Evolutionary conservation across 345 rosid species (phyloP), one percentile per base, ranked within the genome.

Genomic region (Eucalyptus albens): DNA sequence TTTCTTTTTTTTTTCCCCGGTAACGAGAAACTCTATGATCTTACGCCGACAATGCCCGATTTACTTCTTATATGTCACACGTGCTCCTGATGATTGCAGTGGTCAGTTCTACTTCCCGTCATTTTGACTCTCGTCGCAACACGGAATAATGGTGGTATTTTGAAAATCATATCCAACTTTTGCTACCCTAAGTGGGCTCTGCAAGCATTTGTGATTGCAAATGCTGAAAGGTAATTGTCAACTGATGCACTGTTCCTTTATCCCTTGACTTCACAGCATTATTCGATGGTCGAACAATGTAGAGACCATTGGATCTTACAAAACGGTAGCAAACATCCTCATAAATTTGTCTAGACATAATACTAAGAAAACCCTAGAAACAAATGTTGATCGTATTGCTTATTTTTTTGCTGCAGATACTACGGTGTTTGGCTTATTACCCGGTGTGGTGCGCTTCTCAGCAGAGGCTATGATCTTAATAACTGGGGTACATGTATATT

Each of bases 91-190:
- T 40, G 26, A 8, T 55, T 42, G 94, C 94, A 98, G 99, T 97
- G 96, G 96, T 94, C 99, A 3, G 99, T 98, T 91, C 97, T 98
- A 90, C 96, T 98, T 93, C 99, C 99, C 0, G 98, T 98, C 37
- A 99, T 98, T 92, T 94, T 96, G 91, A 98, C 99, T 72, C 99
- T 98, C 42, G 87, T 97, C n/a, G 97, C 99, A 80, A 95, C 99
- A 16, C 92, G 91, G 91, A 91, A 92, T 9, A 88, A 90, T n/a
- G 92, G 90, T 88, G 80, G 89, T 88, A 86, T 89, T 69, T 33
- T 94, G 91, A 94, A 88, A 92, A 89, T 72, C 55, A 89, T 96
- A 87, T 88, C 96, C 22, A 88, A 95, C 86, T 90, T 98, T 86
- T 93, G 99, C 93, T 98, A 97, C 88, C 97, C 99, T 17, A 93